Evolutionary conservation across 2,329 filamentous ascomycete species (phyloP), one percentile per base, ranked within the genome.

Genomic region (Alternaria conjuncta): DNA sequence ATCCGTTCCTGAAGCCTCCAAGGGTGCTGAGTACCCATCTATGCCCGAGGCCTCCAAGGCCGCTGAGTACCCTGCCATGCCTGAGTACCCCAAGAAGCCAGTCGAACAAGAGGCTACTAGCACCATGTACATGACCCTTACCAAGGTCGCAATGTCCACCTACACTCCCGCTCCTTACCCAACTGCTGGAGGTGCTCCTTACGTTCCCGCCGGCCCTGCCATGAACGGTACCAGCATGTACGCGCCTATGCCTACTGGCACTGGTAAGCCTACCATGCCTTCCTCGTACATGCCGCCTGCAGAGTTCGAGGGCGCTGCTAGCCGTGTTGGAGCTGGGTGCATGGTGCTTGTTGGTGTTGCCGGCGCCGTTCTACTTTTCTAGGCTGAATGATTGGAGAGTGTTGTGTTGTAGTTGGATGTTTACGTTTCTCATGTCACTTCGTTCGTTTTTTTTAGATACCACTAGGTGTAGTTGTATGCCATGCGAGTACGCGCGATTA

Each of bases 221-320:
- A 49, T 44, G 50, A 70, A 64, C 32, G 57, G 53, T 45, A 69
- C 66, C 2, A 55, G 54, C 49, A 65, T 44, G 18, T 68, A 67
- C 53, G 61, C 45, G 20, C 59, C 63, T 28, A 26, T 59, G 50
- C 65, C 67, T 6, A 72, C 62, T 26, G 63, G 69, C 46, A 68
- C 62, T 8, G 65, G 60, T 55, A 49, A 64, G 57, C 64, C 67
- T 15, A 57, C 64, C 15, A 67, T 60, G 62, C 67, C 70, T 20
- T 56, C 61, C 9, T 28, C 36, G 45, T 66, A 63, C 47, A n/a
- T 55, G 18, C 64, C 68, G 43, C 50, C 49, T n/a, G 49, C 67
- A 13, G 55, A 66, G 59, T 77, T 75, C 21, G 66, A 71, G 49
- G 75, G 75, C 45, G 72, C 73, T n/a, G 74, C 71, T 32, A 73